phyloP scores from a whole-genome alignment of 768 basidiomycete genomes.

The Pleurotus djamor region DNA sequence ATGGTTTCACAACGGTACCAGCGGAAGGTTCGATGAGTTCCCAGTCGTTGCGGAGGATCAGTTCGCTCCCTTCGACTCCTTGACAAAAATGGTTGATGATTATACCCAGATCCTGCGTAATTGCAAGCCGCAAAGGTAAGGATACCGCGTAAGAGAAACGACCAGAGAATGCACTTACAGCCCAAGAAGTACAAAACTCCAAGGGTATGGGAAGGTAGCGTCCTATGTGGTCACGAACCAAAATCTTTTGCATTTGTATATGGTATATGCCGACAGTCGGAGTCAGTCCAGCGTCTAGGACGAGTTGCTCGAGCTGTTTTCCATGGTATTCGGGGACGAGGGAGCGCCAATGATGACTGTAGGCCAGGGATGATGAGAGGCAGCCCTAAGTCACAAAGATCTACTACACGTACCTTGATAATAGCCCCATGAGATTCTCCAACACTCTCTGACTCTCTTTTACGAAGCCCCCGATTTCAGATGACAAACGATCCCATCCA shows the following conservation, averaged over 20 bases:
- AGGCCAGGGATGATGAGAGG: not conserved
- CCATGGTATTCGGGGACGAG: not conserved
- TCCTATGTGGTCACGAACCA: not conserved
- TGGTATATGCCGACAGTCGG: not conserved
- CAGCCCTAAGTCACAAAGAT: not conserved
- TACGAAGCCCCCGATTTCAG: not conserved
- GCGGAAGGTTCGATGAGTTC: not conserved
- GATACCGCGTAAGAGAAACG: not conserved
- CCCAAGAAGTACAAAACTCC: not conserved
- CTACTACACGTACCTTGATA: not conserved
- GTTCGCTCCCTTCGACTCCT: not conserved
- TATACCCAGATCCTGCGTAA: constrained; percentile 7
- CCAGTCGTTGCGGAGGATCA: constrained; percentile 1
- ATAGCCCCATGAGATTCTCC: not conserved
- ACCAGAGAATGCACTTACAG: not conserved
- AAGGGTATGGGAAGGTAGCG: not conserved
- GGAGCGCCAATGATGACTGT: not conserved
- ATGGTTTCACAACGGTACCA: not conserved
- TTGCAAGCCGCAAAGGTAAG: no score
- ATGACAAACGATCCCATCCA: not conserved
- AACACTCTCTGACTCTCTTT: not conserved
- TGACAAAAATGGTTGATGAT: constrained; percentile 7
- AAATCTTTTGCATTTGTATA: not conserved
- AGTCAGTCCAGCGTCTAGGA: not conserved
- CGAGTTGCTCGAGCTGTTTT: not conserved